Percentiles rank a stretch among this genome's conserved stretches.
Evolutionary conservation across 2,329 filamentous ascomycete genomes (phyloP).

Genomic region (Aspergillus pseudoterreus): DNA sequence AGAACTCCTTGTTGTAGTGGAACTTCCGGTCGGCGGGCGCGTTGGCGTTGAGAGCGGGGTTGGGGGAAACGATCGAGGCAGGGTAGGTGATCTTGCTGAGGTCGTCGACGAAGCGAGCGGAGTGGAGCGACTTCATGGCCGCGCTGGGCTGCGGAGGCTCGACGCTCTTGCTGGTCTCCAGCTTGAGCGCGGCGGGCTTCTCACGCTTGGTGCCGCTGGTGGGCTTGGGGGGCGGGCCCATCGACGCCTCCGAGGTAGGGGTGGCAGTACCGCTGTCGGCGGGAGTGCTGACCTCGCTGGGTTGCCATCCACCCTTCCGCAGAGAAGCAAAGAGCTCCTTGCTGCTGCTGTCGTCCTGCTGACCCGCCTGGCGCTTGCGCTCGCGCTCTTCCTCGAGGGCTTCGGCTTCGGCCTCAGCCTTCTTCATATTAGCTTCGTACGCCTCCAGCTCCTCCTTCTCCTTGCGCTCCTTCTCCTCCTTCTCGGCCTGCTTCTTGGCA

Average conservation of each 20-base stretch:
- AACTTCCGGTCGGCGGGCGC: constrained; percentile 75
- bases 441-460: constrained; percentile 44
- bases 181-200: constrained; percentile 85
- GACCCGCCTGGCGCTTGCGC: constrained; percentile 36
- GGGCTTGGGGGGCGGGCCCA: constrained; percentile 52
- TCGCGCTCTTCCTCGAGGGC: constrained; percentile 43
- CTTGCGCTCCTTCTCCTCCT: constrained; percentile 48
- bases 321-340: constrained; percentile 44
- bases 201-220: constrained; percentile 59
- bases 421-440: constrained; percentile 47
- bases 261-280: constrained; percentile 45
- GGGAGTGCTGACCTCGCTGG: constrained; percentile 38
- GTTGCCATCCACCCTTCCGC: constrained; percentile 38
- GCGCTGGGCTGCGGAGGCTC: constrained; percentile 92
- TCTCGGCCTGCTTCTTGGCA: constrained; percentile 76
- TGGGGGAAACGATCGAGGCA: constrained; percentile 77
- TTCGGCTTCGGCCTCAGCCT: constrained; percentile 47
- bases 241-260: constrained; percentile 43
- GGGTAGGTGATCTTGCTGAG: constrained; percentile 80
- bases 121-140: constrained; percentile 88
- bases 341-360: constrained; percentile 30
- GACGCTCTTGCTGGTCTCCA: constrained; percentile 79
- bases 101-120: constrained; percentile 80
- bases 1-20: constrained; percentile 92
- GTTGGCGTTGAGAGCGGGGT: constrained; percentile 76